Conservation (phyloP, 1,284 basidiomycete genomes). For the Neolentinus lepideus region DNA sequence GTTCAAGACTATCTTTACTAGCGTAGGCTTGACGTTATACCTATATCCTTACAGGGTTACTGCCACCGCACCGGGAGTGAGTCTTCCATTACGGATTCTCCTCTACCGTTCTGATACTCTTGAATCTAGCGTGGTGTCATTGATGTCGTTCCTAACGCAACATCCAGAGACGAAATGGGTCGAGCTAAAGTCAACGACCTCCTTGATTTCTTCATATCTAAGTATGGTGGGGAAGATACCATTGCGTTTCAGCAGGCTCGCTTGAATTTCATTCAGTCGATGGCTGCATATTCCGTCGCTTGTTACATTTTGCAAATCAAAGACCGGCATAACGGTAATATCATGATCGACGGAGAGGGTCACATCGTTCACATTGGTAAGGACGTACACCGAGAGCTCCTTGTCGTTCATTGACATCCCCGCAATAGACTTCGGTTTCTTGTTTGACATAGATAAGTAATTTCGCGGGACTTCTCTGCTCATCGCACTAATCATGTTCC, state of each 20-base stretch:
- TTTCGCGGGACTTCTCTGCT: conserved; percentile 4
- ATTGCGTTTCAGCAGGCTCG: conserved; percentile 90
- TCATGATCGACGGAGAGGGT: conserved; percentile 97
- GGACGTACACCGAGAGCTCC: conserved; percentile 14
- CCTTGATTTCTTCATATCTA: conserved; percentile 90
- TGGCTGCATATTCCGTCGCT: conserved; percentile 99
- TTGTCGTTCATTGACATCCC: neutral
- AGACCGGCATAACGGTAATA: conserved; percentile 97
- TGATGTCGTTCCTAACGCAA: conserved; percentile 97
- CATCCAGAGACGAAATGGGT: conserved; percentile 99
- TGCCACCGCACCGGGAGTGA: conserved; percentile 91
- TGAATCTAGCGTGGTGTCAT: conserved; percentile 88
- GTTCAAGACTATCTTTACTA: conserved; percentile 97
- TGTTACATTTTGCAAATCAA: conserved; percentile 98
- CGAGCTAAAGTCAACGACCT: conserved; percentile 97
- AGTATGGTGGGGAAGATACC: conserved; percentile 88
- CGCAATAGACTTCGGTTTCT: conserved; percentile 86
- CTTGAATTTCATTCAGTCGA: conserved; percentile 95
- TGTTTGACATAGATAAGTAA: conserved; percentile 95
- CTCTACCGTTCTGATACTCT: neutral
- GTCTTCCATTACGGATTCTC: conserved; percentile 21
- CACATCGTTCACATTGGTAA: conserved; percentile 92
- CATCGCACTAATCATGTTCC: conserved; percentile 18
- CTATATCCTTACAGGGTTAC: conserved; percentile 97
- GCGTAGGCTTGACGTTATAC: conserved; percentile 86